Base-by-base conservation (phyloP, 495 filamentous ascomycete species). In the Penicillium arizonense region DNA sequence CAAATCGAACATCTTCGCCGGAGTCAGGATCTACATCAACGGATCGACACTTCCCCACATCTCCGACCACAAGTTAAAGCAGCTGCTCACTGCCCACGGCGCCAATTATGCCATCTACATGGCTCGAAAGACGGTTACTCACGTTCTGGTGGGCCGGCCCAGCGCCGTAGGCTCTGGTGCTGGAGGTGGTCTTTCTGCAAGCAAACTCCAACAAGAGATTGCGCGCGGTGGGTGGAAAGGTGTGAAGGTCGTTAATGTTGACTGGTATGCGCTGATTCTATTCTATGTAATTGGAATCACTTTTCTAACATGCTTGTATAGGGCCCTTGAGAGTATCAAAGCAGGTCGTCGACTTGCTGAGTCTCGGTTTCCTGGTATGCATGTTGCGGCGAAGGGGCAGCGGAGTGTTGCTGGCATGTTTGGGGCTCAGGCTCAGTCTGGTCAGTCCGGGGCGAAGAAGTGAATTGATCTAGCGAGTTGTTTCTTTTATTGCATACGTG, bases 141-240 rank as follows among this genome's bases (percentile, higher is more conserved):
- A 98, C 69, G 86, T 97, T 52, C 87, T 98, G 46, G 59, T 97
- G 13, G 90, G 87, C 2, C 77, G 65, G 42, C 80, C 83, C n/a
- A 77, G 73, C 59, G 49, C 61, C 32, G 72, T 66, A 9, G 40
- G 64, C 14, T 59, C 55, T 16, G 85, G 87, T 11, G 79, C 77
- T 7, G 92, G 91, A 0, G 92, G 92, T 26, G 91, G 90, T 0
- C 73, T 98, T 9, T 81, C 91, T 3, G 90, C 80, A 9, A 75
- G 79, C 34, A 97, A 97, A 71, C 67, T 96, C 16, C 86, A 97
- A 64, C 88, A 82, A 64, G 92, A 96, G 68, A 87, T 96, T 47
- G 62, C 67, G 38, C 75, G 85, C 4, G 80, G 83, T 18, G 70
- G 71, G 9, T 74, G 68, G 63, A 70, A 62, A 50, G 84, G 80